Conservation (phyloP, 352 stramenopile genomes). For the Albugo laibachii region DNA sequence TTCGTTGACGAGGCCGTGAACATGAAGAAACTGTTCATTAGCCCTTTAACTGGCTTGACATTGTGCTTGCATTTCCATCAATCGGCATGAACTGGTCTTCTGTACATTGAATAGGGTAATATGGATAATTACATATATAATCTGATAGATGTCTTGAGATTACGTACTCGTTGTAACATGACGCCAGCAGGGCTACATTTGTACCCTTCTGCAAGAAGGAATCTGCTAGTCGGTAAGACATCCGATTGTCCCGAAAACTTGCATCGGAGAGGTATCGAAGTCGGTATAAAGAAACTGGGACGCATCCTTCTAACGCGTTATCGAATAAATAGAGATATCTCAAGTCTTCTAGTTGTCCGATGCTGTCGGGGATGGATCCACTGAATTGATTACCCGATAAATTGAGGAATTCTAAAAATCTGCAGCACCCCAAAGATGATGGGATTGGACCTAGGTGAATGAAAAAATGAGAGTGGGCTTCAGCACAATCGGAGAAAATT, state of each 20-base stretch:
- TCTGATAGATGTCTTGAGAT: too few relatives aligned
- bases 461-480: background rate
- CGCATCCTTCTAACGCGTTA: slow-evolving; percentile 45
- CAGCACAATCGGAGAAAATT: background rate
- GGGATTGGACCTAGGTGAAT: slow-evolving; percentile 24
- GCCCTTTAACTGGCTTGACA: too few relatives aligned
- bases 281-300: slow-evolving; percentile 38
- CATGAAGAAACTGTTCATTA: too few relatives aligned
- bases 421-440: slow-evolving; percentile 41
- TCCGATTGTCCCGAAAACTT: slow-evolving; percentile 57
- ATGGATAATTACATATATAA: too few relatives aligned
- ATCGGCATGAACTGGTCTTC: too few relatives aligned
- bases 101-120: too few relatives aligned
- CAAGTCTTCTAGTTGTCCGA: slow-evolving; percentile 56
- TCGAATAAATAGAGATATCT: slow-evolving; percentile 78
- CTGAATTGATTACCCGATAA: slow-evolving; percentile 64
- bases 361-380: slow-evolving; percentile 35
- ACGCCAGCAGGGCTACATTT: too few relatives aligned
- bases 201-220: slow-evolving; percentile 13
- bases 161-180: too few relatives aligned
- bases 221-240: slow-evolving; percentile 56
- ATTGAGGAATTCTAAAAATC: slow-evolving; percentile 69
- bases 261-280: slow-evolving; percentile 67
- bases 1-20: too few relatives aligned
- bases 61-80: too few relatives aligned